phyloP scores from a whole-genome alignment of 148 eudicot species.

The Rheum nobile region DNA sequence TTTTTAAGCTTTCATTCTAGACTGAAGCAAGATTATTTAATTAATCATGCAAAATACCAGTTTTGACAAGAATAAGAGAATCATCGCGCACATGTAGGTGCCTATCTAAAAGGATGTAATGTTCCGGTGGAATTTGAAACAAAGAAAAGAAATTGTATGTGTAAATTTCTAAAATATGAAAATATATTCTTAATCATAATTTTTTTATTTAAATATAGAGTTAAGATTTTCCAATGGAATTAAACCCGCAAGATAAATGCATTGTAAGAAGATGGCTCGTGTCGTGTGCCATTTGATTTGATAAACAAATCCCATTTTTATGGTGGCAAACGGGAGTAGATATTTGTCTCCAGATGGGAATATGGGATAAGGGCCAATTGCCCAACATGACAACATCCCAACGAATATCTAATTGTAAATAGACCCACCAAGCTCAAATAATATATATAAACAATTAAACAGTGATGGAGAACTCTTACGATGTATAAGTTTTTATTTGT shows the following conservation, averaged over 20 bases:
- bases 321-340: neutral
- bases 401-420: neutral
- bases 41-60: neutral
- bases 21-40: neutral
- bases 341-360: neutral
- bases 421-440: neutral
- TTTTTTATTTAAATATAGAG: no score
- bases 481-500: no score
- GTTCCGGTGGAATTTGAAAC: no score
- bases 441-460: neutral
- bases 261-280: neutral
- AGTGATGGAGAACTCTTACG: no score
- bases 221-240: no score
- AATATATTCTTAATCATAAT: no score
- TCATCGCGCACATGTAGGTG: no score
- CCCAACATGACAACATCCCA: neutral
- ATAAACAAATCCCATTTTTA: neutral
- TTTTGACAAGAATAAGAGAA: no score
- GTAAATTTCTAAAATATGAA: no score
- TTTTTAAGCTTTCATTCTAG: neutral
- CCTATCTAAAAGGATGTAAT: no score
- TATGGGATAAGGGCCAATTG: neutral
- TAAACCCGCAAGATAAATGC: neutral
- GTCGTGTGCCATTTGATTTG: neutral
- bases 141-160: no score